phyloP scores from a whole-genome alignment of 2,329 filamentous ascomycete genomes.

The Alternaria brassicae region DNA sequence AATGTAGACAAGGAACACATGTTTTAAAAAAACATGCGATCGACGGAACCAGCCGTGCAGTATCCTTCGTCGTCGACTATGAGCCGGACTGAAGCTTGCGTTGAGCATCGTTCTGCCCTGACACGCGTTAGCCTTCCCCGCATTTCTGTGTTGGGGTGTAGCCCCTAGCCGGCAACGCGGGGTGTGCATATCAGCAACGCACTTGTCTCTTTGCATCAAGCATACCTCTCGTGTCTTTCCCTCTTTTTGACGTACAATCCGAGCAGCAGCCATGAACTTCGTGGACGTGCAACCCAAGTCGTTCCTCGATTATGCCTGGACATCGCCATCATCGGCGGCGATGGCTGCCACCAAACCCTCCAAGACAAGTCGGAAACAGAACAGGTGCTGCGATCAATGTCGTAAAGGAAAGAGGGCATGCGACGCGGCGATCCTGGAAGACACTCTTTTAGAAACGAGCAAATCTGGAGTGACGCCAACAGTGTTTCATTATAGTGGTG shows the following conservation, averaged over 20 bases:
- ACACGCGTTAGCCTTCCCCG: slow-evolving; percentile 37
- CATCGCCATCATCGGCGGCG: slow-evolving; percentile 37
- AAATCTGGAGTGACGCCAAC: slow-evolving; percentile 32
- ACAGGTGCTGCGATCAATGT: slow-evolving; percentile 57
- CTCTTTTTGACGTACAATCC: slow-evolving; percentile 38
- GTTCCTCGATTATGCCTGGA: slow-evolving; percentile 49
- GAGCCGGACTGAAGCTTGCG: slow-evolving; percentile 3
- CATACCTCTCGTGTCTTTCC: slow-evolving; percentile 32
- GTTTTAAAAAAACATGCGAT: background rate
- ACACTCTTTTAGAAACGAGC: slow-evolving; percentile 39
- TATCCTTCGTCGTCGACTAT: background rate
- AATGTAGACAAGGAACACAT: background rate
- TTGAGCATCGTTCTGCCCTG: slow-evolving; percentile 11
- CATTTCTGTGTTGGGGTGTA: slow-evolving; percentile 31
- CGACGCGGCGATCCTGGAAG: slow-evolving; percentile 51
- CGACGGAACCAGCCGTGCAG: background rate
- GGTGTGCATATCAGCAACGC: slow-evolving; percentile 39
- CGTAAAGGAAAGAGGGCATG: slow-evolving; percentile 56
- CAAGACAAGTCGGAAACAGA: slow-evolving; percentile 51
- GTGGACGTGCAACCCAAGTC: slow-evolving; percentile 47
- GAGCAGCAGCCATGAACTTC: slow-evolving; percentile 44
- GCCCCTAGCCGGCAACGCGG: slow-evolving; percentile 33
- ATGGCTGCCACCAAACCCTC: slow-evolving; percentile 34
- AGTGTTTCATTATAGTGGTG: slow-evolving; percentile 48
- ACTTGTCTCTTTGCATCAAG: slow-evolving; percentile 17